phyloP scores from a whole-genome alignment of 176 grass and related monocot species.

The Oryza meyeriana region DNA sequence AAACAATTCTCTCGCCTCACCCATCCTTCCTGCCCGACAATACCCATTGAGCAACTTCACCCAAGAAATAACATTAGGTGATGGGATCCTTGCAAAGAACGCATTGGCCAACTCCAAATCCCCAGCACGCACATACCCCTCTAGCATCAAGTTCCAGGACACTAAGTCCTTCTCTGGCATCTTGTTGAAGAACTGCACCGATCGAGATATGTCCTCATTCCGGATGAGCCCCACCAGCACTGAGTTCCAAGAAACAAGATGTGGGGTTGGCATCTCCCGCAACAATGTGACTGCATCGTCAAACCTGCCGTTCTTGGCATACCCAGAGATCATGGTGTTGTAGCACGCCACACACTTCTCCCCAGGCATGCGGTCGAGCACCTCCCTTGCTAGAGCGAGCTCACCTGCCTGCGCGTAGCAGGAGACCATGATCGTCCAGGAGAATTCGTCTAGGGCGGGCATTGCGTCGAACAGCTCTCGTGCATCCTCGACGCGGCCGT shows the following conservation, averaged over 20 bases:
- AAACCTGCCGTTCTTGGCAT: conserved; percentile 49
- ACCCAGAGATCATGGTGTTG: conserved; percentile 65
- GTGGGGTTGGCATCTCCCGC: conserved; percentile 26
- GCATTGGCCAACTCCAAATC: conserved; percentile 30
- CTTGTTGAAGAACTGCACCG: conserved; percentile 37
- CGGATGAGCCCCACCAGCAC: conserved; percentile 38
- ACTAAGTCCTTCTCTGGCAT: conserved; percentile 45
- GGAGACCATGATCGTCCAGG: conserved; percentile 55
- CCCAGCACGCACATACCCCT: conserved; percentile 46
- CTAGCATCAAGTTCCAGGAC: conserved; percentile 70
- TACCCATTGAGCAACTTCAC: conserved; percentile 59
- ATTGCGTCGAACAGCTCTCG: conserved; percentile 47
- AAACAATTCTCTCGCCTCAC: conserved; percentile 43
- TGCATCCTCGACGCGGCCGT: conserved; percentile 37
- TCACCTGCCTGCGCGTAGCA: conserved; percentile 45
- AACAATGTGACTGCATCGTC: conserved; percentile 40
- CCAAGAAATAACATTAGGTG: conserved; percentile 56
- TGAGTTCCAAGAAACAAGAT: conserved; percentile 54
- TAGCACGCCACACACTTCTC: conserved; percentile 50
- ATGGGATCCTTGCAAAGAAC: conserved; percentile 45
- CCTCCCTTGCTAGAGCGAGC: conserved; percentile 31
- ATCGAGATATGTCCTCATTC: conserved; percentile 28
- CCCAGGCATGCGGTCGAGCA: conserved; percentile 45
- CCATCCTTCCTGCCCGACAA: conserved; percentile 34
- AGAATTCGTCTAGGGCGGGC: conserved; percentile 44